These are phyloP conservation scores for Avicennia marina DNA, from an alignment of 257 asterid species.

Conservation along the genomic window DNA sequence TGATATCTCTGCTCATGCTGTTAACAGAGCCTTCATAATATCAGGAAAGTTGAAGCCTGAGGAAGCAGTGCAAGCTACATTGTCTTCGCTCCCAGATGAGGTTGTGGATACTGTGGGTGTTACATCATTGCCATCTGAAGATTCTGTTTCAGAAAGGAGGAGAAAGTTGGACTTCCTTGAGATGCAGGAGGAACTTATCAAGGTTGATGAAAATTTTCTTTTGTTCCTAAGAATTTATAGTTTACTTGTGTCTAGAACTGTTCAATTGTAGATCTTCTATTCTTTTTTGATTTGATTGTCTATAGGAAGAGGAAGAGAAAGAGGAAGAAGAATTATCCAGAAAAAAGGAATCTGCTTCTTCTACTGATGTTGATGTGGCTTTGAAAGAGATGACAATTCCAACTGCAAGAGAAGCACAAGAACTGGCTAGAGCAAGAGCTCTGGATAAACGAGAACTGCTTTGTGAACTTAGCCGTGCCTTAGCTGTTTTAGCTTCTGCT, in stretches of 20 bases:
- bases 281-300: slow-evolving; percentile 15
- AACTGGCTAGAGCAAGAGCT: slow-evolving; percentile 74
- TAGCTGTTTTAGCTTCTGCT: slow-evolving; percentile 90
- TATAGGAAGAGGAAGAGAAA: slow-evolving; percentile 77
- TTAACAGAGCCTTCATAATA: slow-evolving; percentile 67
- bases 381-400: slow-evolving; percentile 57
- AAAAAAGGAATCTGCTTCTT: slow-evolving; percentile 39
- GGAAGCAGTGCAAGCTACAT: slow-evolving; percentile 79
- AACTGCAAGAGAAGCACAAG: slow-evolving; percentile 69
- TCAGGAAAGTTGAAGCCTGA: slow-evolving; percentile 78
- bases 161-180: slow-evolving; percentile 82
- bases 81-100: slow-evolving; percentile 91
- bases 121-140: slow-evolving; percentile 83
- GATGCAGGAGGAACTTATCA: slow-evolving; percentile 90
- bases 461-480: slow-evolving; percentile 82
- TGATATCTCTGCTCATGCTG: slow-evolving; percentile 21
- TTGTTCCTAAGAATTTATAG: slow-evolving; percentile 11
- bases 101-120: slow-evolving; percentile 84
- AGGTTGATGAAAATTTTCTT: slow-evolving; percentile 37
- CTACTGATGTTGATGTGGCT: slow-evolving; percentile 59
- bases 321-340: slow-evolving; percentile 47
- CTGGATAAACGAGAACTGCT: slow-evolving; percentile 75
- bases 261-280: slow-evolving; percentile 13
- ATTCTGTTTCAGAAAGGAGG: slow-evolving; percentile 82
- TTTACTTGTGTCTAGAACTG: slow-evolving; percentile 12